Evolutionary conservation across 2,329 filamentous ascomycete genomes (phyloP), one percentile per base, ranked within the genome.

Genomic region (Lecanicillium sp.): DNA sequence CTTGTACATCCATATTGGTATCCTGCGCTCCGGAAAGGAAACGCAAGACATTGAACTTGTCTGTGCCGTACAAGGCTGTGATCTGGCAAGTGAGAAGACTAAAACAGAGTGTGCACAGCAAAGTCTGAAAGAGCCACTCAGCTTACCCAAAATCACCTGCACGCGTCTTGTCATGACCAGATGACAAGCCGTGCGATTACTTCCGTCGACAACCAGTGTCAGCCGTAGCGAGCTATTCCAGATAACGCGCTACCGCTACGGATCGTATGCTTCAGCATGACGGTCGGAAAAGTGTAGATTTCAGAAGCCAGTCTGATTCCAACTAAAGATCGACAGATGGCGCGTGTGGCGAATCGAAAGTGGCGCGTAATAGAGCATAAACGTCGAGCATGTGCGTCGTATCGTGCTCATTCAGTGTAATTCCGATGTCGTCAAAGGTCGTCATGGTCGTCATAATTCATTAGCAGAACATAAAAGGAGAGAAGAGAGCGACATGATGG

Each of bases 171-270:
- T 30, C 37, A 40, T 40, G n/a, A 35, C 41, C 41, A 28, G 41
- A 40, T 43, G 37, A 20, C 20, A 35, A 44, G 44, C 40, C 45
- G 51, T 37, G 45, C 51, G 50, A 49, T 48, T 54, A 48, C 51
- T 57, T 54, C 57, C 60, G 58, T 62, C 55, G 61, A 65, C 66
- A 69, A 44, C 62, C 64, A 62, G 65, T 67, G 66, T 60, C 65
- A 55, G 56, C 50, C 53, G 55, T 50, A 45, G 45, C 49, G 49
- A 47, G 36, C 55, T 59, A 66, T 62, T 46, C 59, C 63, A 48
- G 64, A 65, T 66, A 62, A 54, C 51, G 47, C 46, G 46, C 50
- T 47, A 47, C 51, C 50, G 55, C 55, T 54, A 61, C 53, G 52
- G 56, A 61, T 62, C 55, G 54, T 50, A 39, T 43, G 42, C 47